Evolutionary conservation across 805 yeast genomes (phyloP).

Genomic region (Yueomyces sp.): DNA sequence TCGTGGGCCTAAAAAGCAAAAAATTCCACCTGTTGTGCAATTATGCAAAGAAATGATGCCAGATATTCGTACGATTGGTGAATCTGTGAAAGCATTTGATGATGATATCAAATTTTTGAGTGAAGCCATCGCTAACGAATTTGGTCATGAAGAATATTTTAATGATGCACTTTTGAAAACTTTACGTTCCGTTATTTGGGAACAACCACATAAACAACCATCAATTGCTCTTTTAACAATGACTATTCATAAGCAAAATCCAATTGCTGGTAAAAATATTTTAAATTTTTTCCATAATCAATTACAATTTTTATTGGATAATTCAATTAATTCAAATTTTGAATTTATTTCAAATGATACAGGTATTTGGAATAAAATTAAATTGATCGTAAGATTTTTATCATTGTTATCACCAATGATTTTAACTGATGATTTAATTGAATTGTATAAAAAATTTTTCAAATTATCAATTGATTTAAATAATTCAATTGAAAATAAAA

Average conservation of each 20-base stretch:
- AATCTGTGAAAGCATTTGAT: constrained; percentile 36
- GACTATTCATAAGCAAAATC: constrained; percentile 49
- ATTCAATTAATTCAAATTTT: constrained; percentile 13
- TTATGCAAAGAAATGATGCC: constrained; percentile 35
- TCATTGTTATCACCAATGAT: constrained; percentile 54
- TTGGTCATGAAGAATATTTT: constrained; percentile 47
- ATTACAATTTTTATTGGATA: constrained; percentile 41
- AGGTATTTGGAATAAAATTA: constrained; percentile 59
- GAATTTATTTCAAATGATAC: constrained; percentile 25
- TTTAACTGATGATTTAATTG: constrained; percentile 33
- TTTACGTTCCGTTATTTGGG: constrained; percentile 54
- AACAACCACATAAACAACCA: constrained; percentile 84
- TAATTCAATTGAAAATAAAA: constrained; percentile 17
- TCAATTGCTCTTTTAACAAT: constrained; percentile 57
- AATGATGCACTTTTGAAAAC: constrained; percentile 48
- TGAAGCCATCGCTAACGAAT: constrained; percentile 51
- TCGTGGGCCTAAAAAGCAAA: constrained; percentile 1
- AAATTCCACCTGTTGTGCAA: constrained; percentile 32
- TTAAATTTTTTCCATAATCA: constrained; percentile 56
- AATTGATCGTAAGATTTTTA: constrained; percentile 57
- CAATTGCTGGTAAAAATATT: constrained; percentile 53
- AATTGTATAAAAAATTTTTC: constrained; percentile 41
- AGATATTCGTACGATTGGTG: constrained; percentile 48
- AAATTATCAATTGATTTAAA: constrained; percentile 45
- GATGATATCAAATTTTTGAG: constrained; percentile 55